These are phyloP conservation scores for Hemisphaericaspora nanyangensis DNA, from an alignment of 805 yeast genomes.

Conservation along the genomic window DNA sequence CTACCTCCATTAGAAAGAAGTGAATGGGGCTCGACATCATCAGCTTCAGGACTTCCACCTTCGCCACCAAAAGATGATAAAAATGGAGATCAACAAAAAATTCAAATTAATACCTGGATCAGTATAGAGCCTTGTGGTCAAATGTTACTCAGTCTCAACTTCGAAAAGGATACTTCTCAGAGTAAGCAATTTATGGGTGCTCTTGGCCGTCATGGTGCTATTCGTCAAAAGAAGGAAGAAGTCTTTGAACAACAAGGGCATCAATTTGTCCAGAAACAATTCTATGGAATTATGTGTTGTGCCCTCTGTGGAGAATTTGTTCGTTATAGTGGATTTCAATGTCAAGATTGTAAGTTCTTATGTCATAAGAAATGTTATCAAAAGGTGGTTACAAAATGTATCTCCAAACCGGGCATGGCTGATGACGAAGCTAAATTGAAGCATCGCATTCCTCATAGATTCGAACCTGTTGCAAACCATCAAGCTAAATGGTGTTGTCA, in stretches of 20 bases:
- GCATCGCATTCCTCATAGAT: slow-evolving; percentile 95
- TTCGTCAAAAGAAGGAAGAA: slow-evolving; percentile 86
- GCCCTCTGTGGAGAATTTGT: slow-evolving; percentile 96
- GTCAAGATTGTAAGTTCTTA: slow-evolving; percentile 77
- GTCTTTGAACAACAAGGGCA: slow-evolving; percentile 96
- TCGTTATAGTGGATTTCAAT: slow-evolving; percentile 80
- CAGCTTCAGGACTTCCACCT: slow-evolving; percentile 2
- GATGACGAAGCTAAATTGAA: slow-evolving; percentile 82
- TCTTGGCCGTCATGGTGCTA: slow-evolving; percentile 91
- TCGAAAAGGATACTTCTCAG: slow-evolving; percentile 54
- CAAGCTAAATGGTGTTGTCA: slow-evolving; percentile 99
- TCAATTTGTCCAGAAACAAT: slow-evolving; percentile 91
- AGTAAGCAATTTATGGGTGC: slow-evolving; percentile 40
- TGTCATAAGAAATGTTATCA: slow-evolving; percentile 81
- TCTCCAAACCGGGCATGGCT: slow-evolving; percentile 70
- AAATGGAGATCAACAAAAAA: slow-evolving; percentile 14
- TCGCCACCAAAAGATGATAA: slow-evolving; percentile 1
- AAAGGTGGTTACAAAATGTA: slow-evolving; percentile 79
- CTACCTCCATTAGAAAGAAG: neutral
- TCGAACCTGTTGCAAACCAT: slow-evolving; percentile 85
- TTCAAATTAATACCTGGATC: slow-evolving; percentile 77
- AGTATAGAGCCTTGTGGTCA: slow-evolving; percentile 94
- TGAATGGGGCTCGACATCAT: neutral
- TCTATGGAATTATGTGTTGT: slow-evolving; percentile 95
- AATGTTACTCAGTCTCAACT: slow-evolving; percentile 70